phyloP scores from a whole-genome alignment of 2,329 filamentous ascomycete genomes.

The Exophiala alcalophila region DNA sequence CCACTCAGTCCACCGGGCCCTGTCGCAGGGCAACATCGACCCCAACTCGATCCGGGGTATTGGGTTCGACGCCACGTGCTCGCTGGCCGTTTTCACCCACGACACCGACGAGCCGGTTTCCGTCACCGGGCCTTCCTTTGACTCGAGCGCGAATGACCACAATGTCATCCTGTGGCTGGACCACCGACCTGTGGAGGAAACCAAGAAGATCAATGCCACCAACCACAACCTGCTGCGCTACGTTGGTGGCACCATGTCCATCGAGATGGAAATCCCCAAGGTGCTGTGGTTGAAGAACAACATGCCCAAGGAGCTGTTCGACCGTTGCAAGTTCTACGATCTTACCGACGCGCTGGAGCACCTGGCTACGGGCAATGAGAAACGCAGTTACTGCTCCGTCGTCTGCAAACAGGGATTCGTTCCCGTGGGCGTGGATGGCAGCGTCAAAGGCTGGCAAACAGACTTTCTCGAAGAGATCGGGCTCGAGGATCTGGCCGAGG shows the following conservation, averaged over 20 bases:
- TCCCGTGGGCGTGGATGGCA: slow-evolving; percentile 94
- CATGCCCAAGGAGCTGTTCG: slow-evolving; percentile 89
- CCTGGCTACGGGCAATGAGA: slow-evolving; percentile 87
- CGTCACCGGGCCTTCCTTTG: slow-evolving; percentile 86
- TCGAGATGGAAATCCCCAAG: slow-evolving; percentile 99
- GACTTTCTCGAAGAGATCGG: slow-evolving; percentile 88
- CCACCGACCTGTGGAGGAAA: slow-evolving; percentile 86
- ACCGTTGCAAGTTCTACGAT: slow-evolving; percentile 95
- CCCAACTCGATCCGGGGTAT: slow-evolving; percentile 76
- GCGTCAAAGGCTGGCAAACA: slow-evolving; percentile 96
- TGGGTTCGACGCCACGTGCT: slow-evolving; percentile 98
- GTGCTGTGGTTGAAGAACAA: slow-evolving; percentile 98
- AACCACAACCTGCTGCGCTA: slow-evolving; percentile 91
- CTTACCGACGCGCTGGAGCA: slow-evolving; percentile 90
- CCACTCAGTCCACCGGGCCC: slow-evolving; percentile 75
- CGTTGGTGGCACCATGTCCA: slow-evolving; percentile 96
- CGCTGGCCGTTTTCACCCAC: slow-evolving; percentile 81
- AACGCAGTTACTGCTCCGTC: slow-evolving; percentile 88
- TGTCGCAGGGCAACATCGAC: slow-evolving; percentile 77
- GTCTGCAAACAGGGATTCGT: slow-evolving; percentile 98
- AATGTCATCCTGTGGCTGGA: slow-evolving; percentile 98
- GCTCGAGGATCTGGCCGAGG: slow-evolving; percentile 75
- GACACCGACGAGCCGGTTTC: slow-evolving; percentile 87
- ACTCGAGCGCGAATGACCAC: slow-evolving; percentile 75
- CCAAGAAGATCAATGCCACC: slow-evolving; percentile 88